These are phyloP conservation scores for Dendrothele bispora DNA, from an alignment of 768 basidiomycete genomes.

Conservation along the genomic window DNA sequence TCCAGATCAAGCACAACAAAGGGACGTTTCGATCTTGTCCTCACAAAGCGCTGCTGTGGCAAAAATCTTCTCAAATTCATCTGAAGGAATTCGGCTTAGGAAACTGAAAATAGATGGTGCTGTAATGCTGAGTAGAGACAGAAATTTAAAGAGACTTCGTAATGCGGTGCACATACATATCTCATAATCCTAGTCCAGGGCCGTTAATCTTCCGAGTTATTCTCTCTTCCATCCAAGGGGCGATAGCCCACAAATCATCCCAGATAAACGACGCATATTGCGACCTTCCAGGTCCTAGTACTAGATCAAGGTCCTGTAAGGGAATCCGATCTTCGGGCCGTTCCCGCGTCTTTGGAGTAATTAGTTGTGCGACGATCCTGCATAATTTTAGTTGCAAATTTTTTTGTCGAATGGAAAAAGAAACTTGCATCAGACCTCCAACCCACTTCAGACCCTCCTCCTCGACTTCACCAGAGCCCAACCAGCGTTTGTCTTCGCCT, in stretches of 20 bases:
- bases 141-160: not conserved
- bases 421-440: conserved; percentile 63
- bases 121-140: not conserved
- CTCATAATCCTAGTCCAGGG: conserved; percentile 63
- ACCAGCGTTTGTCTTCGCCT: conserved; percentile 67
- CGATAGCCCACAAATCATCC: conserved; percentile 67
- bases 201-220: conserved; percentile 69
- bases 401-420: conserved; percentile 7
- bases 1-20: not conserved
- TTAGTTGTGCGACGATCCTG: conserved; percentile 66
- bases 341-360: conserved; percentile 42
- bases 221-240: conserved; percentile 76
- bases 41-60: not conserved
- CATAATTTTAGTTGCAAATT: not conserved
- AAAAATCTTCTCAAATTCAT: not conserved
- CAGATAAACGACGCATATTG: conserved; percentile 73
- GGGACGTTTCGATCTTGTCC: not conserved
- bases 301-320: conserved; percentile 49
- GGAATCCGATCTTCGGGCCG: conserved; percentile 29
- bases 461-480: conserved; percentile 46
- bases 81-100: not conserved
- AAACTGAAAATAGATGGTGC: not conserved
- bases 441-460: conserved; percentile 72
- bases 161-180: too few species aligned
- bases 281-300: conserved; percentile 45